phyloP scores from a whole-genome alignment of 192 early-diverging fungal species.

The Coemansia sp. region DNA sequence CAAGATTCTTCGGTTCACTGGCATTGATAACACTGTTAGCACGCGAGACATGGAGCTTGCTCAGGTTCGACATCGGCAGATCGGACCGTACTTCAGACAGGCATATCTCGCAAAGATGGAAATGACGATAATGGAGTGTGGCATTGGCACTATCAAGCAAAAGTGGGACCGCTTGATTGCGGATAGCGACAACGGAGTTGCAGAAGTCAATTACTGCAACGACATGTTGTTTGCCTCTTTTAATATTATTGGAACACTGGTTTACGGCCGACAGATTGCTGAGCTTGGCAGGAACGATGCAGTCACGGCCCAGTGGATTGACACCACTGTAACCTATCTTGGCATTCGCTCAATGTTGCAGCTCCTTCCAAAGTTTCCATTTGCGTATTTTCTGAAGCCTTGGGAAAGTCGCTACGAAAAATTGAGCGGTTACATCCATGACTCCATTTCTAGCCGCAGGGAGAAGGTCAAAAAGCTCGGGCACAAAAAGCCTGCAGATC shows the following conservation, averaged over 20 bases:
- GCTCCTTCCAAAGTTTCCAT: slow-evolving; percentile 29
- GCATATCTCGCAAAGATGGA: slow-evolving; percentile 44
- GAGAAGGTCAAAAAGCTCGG: slow-evolving; percentile 7
- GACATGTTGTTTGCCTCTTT: slow-evolving; percentile 46
- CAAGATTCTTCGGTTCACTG: slow-evolving; percentile 41
- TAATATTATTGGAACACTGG: slow-evolving; percentile 47
- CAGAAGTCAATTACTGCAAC: slow-evolving; percentile 46
- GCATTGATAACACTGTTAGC: slow-evolving; percentile 47
- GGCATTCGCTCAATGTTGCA: slow-evolving; percentile 42
- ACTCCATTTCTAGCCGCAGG: slow-evolving; percentile 27
- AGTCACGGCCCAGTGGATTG: slow-evolving; percentile 37
- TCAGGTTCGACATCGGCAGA: slow-evolving; percentile 41
- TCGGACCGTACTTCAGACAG: slow-evolving; percentile 43
- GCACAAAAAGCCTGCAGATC: slow-evolving; percentile 26
- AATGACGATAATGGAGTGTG: slow-evolving; percentile 45
- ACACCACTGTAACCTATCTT: slow-evolving; percentile 35
- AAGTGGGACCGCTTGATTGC: slow-evolving; percentile 39
- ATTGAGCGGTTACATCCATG: slow-evolving; percentile 38
- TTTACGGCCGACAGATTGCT: slow-evolving; percentile 38
- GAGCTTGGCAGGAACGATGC: slow-evolving; percentile 31
- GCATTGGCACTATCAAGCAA: slow-evolving; percentile 26
- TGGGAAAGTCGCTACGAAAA: slow-evolving; percentile 32
- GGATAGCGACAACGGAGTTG: slow-evolving; percentile 16
- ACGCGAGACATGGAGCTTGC: slow-evolving; percentile 39
- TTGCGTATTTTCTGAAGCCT: slow-evolving; percentile 26